These are phyloP conservation scores for Torulaspora quercuum DNA, from an alignment of 805 yeast species.

Conservation along the genomic window DNA sequence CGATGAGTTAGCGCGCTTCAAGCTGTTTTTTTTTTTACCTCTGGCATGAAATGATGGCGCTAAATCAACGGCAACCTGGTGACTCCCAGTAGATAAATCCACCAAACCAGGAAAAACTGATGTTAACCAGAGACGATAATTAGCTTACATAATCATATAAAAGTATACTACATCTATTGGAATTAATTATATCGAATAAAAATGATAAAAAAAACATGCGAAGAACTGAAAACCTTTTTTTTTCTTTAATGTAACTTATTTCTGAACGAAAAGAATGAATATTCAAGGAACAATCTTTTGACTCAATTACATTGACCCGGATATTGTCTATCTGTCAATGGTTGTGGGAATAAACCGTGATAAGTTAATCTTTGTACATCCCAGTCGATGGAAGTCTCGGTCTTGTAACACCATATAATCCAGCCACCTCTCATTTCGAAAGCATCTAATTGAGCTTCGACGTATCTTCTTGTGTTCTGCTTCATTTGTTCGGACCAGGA, in stretches of 20 bases:
- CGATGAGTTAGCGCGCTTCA: too few relatives aligned
- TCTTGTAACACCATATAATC: constrained; percentile 94
- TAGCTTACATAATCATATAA: too few relatives aligned
- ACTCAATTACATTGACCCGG: constrained; percentile 57
- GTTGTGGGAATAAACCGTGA: constrained; percentile 73
- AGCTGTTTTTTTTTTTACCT: too few relatives aligned
- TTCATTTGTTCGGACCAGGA: constrained; percentile 61
- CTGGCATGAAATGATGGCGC: too few relatives aligned
- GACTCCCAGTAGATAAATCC: too few relatives aligned
- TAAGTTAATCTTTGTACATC: constrained; percentile 61
- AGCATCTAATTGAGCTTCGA: constrained; percentile 91
- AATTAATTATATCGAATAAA: constrained; percentile 1
- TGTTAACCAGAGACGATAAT: too few relatives aligned
- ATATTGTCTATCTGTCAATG: constrained; percentile 62
- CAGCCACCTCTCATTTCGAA: constrained; percentile 74
- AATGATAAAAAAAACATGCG: constrained; percentile 1
- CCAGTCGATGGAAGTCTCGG: constrained; percentile 83
- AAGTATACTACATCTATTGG: too few relatives aligned
- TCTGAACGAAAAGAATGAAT: not conserved
- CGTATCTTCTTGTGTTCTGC: constrained; percentile 57
- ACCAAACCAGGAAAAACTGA: too few relatives aligned
- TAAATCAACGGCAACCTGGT: too few relatives aligned
- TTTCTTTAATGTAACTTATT: too few relatives aligned
- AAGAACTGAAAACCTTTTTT: constrained; percentile 10
- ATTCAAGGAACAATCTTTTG: not conserved